phyloP scores from a whole-genome alignment of 345 rosid species.

The Cardiospermum halicacabum region DNA sequence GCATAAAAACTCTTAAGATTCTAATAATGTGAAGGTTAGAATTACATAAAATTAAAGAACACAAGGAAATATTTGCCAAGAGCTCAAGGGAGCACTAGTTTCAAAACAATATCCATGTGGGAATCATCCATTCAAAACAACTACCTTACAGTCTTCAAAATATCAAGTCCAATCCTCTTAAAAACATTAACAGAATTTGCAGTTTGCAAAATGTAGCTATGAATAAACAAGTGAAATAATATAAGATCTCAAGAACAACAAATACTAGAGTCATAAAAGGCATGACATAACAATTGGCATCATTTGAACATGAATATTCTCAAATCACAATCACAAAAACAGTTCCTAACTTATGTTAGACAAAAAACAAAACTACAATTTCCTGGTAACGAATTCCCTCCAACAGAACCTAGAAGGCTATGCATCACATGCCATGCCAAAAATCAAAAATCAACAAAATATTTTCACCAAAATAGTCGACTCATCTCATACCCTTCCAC shows the following conservation, averaged over 20 bases:
- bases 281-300: not conserved
- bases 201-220: too few species aligned
- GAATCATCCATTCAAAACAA: not conserved
- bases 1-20: slow-evolving; percentile 2
- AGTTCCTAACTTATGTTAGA: not conserved
- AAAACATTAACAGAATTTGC: not conserved
- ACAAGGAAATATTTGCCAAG: not conserved
- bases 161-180: not conserved
- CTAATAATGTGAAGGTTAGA: not conserved
- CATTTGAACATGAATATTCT: not conserved
- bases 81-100: slow-evolving; percentile 1
- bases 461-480: too few species aligned
- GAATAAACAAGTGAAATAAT: not conserved
- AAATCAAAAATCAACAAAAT: too few species aligned
- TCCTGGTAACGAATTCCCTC: not conserved
- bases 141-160: not conserved
- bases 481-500: not conserved
- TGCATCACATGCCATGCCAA: not conserved
- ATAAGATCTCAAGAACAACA: not conserved
- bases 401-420: not conserved
- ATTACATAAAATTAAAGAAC: not conserved
- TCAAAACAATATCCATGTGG: not conserved
- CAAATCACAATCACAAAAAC: not conserved
- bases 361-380: not conserved
- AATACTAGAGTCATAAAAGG: not conserved